Evolutionary conservation across 164 flowering plant genomes (phyloP).

Genomic region (Annona squamosa): DNA sequence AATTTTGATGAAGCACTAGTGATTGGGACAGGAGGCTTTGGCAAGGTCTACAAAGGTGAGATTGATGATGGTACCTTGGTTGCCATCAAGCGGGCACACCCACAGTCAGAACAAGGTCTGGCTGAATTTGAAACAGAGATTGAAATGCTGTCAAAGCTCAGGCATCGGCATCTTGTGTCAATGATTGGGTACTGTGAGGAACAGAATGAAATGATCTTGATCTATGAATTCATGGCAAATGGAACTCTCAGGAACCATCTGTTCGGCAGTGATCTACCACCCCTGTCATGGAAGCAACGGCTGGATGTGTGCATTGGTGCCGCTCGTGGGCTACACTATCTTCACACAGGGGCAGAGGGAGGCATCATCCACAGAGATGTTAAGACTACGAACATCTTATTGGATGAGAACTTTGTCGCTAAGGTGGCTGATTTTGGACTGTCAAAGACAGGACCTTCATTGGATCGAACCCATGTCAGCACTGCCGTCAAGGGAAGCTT

Average conservation of each 20-base stretch:
- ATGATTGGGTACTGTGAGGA: slow-evolving; percentile 74
- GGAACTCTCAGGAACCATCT: slow-evolving; percentile 70
- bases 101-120: slow-evolving; percentile 63
- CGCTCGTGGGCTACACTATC: slow-evolving; percentile 75
- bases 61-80: slow-evolving; percentile 45
- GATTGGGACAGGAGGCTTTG: slow-evolving; percentile 77
- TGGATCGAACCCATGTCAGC: slow-evolving; percentile 68
- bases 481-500: slow-evolving; percentile 79
- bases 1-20: slow-evolving; percentile 62
- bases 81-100: slow-evolving; percentile 64
- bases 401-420: slow-evolving; percentile 58
- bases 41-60: slow-evolving; percentile 66
- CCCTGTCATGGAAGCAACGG: slow-evolving; percentile 61
- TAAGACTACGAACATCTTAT: slow-evolving; percentile 63
- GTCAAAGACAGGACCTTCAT: slow-evolving; percentile 57
- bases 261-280: slow-evolving; percentile 46
- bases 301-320: slow-evolving; percentile 61
- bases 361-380: slow-evolving; percentile 70
- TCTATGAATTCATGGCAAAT: slow-evolving; percentile 72
- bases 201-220: slow-evolving; percentile 65
- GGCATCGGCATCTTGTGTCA: slow-evolving; percentile 69
- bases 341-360: slow-evolving; percentile 64
- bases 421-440: slow-evolving; percentile 73
- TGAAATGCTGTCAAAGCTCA: slow-evolving; percentile 69
- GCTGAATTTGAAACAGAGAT: slow-evolving; percentile 68